Evolutionary conservation across 1,139 yeast species (phyloP), one percentile per base, ranked within the genome.

Genomic region (Arxiozyma bovina): DNA sequence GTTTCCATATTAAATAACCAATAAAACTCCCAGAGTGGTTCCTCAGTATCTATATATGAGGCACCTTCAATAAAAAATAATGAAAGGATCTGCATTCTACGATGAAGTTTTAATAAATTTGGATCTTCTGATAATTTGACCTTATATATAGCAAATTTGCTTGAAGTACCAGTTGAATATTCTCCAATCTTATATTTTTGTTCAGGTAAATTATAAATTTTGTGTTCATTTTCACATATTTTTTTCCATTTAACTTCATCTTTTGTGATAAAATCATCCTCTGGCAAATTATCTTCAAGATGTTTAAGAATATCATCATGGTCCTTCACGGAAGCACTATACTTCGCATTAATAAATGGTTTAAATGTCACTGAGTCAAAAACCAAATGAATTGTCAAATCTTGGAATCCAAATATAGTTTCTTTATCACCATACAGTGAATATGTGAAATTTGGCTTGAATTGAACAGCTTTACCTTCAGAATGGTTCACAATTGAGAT

Each of bases 391-490:
- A 82, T 78, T 49, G 75, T 74, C 49, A 91, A 74, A 63, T 81
- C 85, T 61, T 84, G 77, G 67, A 81, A 94, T 1, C 99, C 99
- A 67, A 83, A 89, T 11, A 94, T 83, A 53, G 85, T 83, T 68
- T 94, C 99, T 1, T 89, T 78, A 54, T 90, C 96, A 11, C 98
- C 98, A 73, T 82, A 93, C 17, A 93, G 84, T 2, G 97, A 96
- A 69, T 93, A 93, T 1, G 98, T 91, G 71, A 88, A 91, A 21
- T 73, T 69, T 0, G 99, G 97, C 42, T 77, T 73, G 72, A 85
- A 84, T 4, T 79, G 73, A 18, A 85, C 80, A 1, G 80, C 78
- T 6, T 74, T 70, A 2, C 79, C 75, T 56, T 82, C 78, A 4
- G 74, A 70, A 1, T 79, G 74, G 55, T 81, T 84, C 1, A 86